Base-by-base conservation (phyloP, 768 basidiomycete species). In the Lactarius deliciosus region DNA sequence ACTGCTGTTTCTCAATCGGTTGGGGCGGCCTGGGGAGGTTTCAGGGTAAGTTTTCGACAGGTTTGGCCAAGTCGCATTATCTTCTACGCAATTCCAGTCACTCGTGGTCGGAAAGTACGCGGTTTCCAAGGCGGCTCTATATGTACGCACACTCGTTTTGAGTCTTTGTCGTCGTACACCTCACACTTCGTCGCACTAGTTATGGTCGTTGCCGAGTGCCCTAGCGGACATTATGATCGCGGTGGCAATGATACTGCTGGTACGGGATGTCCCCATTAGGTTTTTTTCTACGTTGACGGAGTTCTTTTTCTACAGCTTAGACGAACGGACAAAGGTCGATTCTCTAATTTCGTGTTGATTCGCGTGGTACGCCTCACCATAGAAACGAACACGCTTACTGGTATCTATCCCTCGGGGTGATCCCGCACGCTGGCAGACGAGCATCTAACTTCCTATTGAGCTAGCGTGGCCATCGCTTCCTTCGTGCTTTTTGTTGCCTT, bases 361-460 rank as follows among this genome's bases (percentile, higher is more conserved):
- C 50, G 50, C 15, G 50, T 74, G 6, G 69, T 74, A 3, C 70
- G 71, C 9, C 32, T 74, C 20, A 71, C 71, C 11, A 59, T 74
- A 30, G 72, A 74, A 57, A 73, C 73, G 7, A 73, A 72, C 55
- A 28, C 62, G 5, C 64, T 70, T 55, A 22, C 70, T 58, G 22
- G 69, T 68, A 10, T 59, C 61, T 4, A 68, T 63, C 32, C 28
- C 9, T 25, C 2, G 11, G 20, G 28, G n/a, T 11, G 15, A 16
- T 6, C 15, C 34, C 0, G 5, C 5, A 4, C 32, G 10, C 36
- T 38, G 9, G 36, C 5, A 7, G 5, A 18, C 2, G 20, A 22
- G 28, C 8, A 38, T 63, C 65, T 63, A 18, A 63, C 38, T 32
- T 32, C 28, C 25, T 58, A 16, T n/a, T 41, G 8, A 66, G 61